Percentiles rank a stretch among this genome's conserved stretches.
Conservation (phyloP, 371 early-diverging fungal species). For the Batkoa obscura region DNA sequence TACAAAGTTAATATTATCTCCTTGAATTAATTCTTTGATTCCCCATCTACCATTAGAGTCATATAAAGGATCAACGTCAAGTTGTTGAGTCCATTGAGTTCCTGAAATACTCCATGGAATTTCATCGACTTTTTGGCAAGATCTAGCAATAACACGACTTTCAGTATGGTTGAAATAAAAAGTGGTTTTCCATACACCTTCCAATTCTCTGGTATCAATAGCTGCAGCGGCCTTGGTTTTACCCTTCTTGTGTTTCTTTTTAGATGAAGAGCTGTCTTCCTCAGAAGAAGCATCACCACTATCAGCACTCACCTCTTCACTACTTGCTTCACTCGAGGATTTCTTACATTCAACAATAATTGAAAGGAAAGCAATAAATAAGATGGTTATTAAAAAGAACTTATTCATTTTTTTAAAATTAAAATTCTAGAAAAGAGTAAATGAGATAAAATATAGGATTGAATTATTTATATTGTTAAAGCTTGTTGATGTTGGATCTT, state of each 20-base stretch:
- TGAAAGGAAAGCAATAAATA: no score
- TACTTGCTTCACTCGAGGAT: no score
- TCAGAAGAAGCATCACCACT: background rate
- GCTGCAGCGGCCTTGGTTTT: background rate
- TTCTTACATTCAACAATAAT: no score
- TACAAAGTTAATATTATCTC: background rate
- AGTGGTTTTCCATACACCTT: background rate
- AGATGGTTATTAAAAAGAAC: no score
- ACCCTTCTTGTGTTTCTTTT: background rate
- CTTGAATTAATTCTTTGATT: background rate
- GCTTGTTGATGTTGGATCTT: no score
- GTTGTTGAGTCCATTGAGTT: background rate
- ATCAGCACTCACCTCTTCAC: background rate
- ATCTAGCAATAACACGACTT: background rate
- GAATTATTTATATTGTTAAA: no score
- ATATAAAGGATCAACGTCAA: background rate
- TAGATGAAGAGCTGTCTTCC: background rate
- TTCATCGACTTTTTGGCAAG: background rate
- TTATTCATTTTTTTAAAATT: no score
- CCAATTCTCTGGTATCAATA: slow-evolving; percentile 2
- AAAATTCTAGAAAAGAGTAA: no score
- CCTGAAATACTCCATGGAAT: background rate
- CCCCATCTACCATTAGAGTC: background rate
- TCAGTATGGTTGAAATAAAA: slow-evolving; percentile 3
- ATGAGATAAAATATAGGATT: no score